Conservation (phyloP, 371 early-diverging fungal genomes). For the Cokeromyces recurvatus region DNA sequence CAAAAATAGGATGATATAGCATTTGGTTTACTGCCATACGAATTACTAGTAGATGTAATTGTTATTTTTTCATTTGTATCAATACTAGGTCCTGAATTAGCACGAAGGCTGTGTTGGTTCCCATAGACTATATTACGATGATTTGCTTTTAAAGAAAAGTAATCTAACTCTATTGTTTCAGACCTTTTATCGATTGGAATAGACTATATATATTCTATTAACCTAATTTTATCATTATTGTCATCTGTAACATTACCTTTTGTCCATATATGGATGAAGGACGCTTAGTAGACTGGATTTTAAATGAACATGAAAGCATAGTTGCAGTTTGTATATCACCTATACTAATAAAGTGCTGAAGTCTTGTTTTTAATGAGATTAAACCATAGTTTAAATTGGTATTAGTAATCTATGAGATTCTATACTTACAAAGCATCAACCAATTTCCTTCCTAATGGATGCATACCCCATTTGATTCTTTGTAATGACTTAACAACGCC, state of each 20-base stretch:
- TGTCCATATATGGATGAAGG: slow-evolving; percentile 16
- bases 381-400: no score
- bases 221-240: no score
- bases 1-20: slow-evolving; percentile 33
- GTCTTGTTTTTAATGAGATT: no score
- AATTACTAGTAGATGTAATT: slow-evolving; percentile 22
- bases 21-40: slow-evolving; percentile 26
- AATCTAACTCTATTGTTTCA: slow-evolving; percentile 21
- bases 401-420: no score
- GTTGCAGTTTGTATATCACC: slow-evolving; percentile 87
- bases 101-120: not conserved
- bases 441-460: slow-evolving; percentile 66
- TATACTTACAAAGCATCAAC: slow-evolving; percentile 57
- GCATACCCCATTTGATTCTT: slow-evolving; percentile 63
- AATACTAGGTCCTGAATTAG: slow-evolving; percentile 12
- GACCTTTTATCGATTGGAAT: slow-evolving; percentile 8
- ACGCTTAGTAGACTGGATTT: slow-evolving; percentile 11
- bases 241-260: slow-evolving; percentile 3
- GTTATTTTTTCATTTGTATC: slow-evolving; percentile 1
- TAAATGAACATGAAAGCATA: slow-evolving; percentile 74
- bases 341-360: slow-evolving; percentile 57
- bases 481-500: slow-evolving; percentile 11
- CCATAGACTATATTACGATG: not conserved
- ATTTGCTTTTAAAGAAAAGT: slow-evolving; percentile 18
- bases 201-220: slow-evolving; percentile 16